phyloP scores from a whole-genome alignment of 106 monocot species.

The Allium fistulosum region DNA sequence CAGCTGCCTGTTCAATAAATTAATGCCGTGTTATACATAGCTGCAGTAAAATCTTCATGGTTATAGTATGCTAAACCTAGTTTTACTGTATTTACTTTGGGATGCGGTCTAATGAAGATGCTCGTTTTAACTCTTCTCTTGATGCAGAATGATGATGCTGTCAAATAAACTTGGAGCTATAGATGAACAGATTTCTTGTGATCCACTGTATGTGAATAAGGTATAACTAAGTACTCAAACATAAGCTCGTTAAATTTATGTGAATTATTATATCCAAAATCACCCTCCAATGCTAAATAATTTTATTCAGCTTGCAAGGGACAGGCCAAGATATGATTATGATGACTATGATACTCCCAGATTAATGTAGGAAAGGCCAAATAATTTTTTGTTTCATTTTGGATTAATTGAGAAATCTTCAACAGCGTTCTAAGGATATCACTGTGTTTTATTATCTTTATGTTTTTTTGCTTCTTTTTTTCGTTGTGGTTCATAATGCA shows the following conservation, averaged over 20 bases:
- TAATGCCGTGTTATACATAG: too few relatives aligned
- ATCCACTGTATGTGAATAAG: constrained; percentile 79
- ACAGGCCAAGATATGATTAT: constrained; percentile 62
- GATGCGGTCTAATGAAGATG: background rate
- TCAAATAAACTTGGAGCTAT: constrained; percentile 71
- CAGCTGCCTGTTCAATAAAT: background rate
- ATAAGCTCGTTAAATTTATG: background rate
- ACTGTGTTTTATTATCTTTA: too few relatives aligned
- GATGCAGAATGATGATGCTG: constrained; percentile 61
- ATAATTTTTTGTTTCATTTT: too few relatives aligned
- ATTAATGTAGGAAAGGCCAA: too few relatives aligned
- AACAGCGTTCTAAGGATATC: too few relatives aligned
- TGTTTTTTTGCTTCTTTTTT: too few relatives aligned
- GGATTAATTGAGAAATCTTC: too few relatives aligned
- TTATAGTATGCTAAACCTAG: background rate
- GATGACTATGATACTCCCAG: constrained; percentile 72
- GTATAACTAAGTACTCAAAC: constrained; percentile 11
- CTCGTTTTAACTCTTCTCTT: background rate
- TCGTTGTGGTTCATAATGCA: too few relatives aligned
- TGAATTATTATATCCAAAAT: background rate
- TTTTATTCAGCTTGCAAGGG: constrained; percentile 55
- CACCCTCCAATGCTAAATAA: background rate
- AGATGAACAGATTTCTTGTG: constrained; percentile 79
- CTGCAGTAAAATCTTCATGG: background rate
- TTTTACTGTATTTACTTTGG: background rate